Evolutionary conservation across 768 basidiomycete species (phyloP).

Genomic region (Boletus vinaceobasis): DNA sequence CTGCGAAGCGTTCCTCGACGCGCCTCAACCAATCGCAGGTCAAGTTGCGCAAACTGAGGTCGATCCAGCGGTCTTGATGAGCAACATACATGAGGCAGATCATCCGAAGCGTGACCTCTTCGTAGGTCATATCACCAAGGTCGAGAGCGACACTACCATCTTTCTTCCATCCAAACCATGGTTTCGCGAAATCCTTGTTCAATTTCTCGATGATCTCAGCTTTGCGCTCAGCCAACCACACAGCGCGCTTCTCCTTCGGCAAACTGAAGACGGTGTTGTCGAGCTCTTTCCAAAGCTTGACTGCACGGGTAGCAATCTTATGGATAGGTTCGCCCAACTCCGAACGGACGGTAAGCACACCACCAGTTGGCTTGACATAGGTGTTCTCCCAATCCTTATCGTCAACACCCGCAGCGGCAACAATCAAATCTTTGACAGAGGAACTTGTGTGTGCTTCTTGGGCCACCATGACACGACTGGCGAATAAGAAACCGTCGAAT

Average conservation of each 20-base stretch:
- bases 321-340: slow-evolving; percentile 99
- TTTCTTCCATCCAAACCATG: slow-evolving; percentile 97
- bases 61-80: slow-evolving; percentile 92
- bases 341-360: slow-evolving; percentile 93
- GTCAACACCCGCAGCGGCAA: slow-evolving; percentile 87
- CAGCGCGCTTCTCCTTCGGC: slow-evolving; percentile 90
- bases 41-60: slow-evolving; percentile 85
- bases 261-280: slow-evolving; percentile 94
- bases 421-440: slow-evolving; percentile 94
- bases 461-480: slow-evolving; percentile 96
- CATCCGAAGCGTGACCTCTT: slow-evolving; percentile 91
- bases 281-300: slow-evolving; percentile 99
- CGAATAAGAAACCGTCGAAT: slow-evolving; percentile 96
- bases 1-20: slow-evolving; percentile 92
- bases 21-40: slow-evolving; percentile 97
- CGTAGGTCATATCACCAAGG: slow-evolving; percentile 96
- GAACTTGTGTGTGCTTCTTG: slow-evolving; percentile 96
- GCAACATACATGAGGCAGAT: slow-evolving; percentile 91
- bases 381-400: slow-evolving; percentile 94
- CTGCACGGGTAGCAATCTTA: slow-evolving; percentile 95
- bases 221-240: slow-evolving; percentile 84
- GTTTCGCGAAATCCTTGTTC: slow-evolving; percentile 94
- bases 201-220: slow-evolving; percentile 88
- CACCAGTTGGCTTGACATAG: slow-evolving; percentile 90
- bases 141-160: slow-evolving; percentile 80